These are phyloP conservation scores for Parafenestella ontariensis DNA, from an alignment of 2,329 filamentous ascomycete genomes.

Conservation along the genomic window DNA sequence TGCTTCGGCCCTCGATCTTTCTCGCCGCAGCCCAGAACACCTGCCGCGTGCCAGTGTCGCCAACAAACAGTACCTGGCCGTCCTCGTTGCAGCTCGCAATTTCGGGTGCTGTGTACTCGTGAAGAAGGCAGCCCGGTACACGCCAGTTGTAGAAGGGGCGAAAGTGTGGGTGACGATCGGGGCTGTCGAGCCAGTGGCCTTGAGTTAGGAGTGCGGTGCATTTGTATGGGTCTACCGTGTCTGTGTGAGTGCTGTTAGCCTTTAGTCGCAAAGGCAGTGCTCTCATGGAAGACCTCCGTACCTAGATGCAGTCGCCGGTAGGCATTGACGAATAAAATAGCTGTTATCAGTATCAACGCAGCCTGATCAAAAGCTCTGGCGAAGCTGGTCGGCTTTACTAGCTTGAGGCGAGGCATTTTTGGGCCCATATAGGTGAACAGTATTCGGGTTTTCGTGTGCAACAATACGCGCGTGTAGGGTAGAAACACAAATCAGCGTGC, in stretches of 20 bases:
- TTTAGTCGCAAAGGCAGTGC: not conserved
- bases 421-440: not conserved
- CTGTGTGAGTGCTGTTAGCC: conserved; percentile 20
- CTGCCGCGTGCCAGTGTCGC: conserved; percentile 67
- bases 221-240: conserved; percentile 59
- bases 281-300: not conserved
- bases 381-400: conserved; percentile 9
- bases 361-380: conserved; percentile 8
- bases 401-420: conserved; percentile 16
- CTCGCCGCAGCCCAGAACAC: conserved; percentile 65
- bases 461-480: not conserved
- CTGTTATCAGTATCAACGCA: conserved; percentile 12
- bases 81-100: conserved; percentile 61
- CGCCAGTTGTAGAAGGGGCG: conserved; percentile 62
- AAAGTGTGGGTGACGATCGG: conserved; percentile 37
- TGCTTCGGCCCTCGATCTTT: conserved; percentile 46
- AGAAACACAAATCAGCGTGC: not conserved
- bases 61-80: conserved; percentile 64
- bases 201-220: conserved; percentile 61
- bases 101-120: conserved; percentile 61
- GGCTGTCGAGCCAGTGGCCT: conserved; percentile 60
- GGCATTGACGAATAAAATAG: conserved; percentile 17
- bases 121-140: conserved; percentile 65
- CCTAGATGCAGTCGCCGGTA: conserved; percentile 16
- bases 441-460: not conserved